Conservation (phyloP, 768 basidiomycete genomes). For the Termitomyces sp. region DNA sequence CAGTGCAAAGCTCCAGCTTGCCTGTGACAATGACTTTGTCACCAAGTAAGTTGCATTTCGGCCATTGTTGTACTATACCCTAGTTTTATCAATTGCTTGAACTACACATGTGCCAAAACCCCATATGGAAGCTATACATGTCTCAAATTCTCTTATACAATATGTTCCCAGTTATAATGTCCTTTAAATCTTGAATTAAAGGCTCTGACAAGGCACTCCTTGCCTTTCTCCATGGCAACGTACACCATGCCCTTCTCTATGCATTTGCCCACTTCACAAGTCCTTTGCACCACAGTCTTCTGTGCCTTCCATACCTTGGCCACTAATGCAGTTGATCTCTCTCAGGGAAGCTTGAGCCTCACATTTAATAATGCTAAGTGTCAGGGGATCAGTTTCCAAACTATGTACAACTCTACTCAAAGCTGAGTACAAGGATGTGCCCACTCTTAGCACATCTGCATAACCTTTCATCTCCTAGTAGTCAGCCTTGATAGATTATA, state of each 20-base stretch:
- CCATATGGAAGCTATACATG: conserved; percentile 68
- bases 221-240: conserved; percentile 51
- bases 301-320: conserved; percentile 57
- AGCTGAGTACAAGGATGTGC: too few species aligned
- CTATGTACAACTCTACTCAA: too few species aligned
- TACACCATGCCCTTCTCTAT: conserved; percentile 54
- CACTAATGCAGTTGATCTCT: conserved; percentile 66
- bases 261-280: conserved; percentile 46
- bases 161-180: conserved; percentile 12
- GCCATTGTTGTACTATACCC: conserved; percentile 2
- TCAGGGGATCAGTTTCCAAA: too few species aligned
- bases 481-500: too few species aligned
- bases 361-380: conserved; percentile 35
- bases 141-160: conserved; percentile 70
- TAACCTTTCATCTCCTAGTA: too few species aligned
- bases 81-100: conserved; percentile 62
- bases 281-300: conserved; percentile 53
- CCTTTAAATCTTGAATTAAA: conserved; percentile 13
- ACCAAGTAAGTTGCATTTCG: conserved; percentile 47
- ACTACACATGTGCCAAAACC: conserved; percentile 38
- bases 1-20: conserved; percentile 56
- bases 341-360: conserved; percentile 56
- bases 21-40: conserved; percentile 51
- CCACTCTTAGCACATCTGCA: too few species aligned
- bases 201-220: conserved; percentile 59